Conservation (phyloP, 2,329 filamentous ascomycete genomes). For the Berkeleyomyces basicola region DNA sequence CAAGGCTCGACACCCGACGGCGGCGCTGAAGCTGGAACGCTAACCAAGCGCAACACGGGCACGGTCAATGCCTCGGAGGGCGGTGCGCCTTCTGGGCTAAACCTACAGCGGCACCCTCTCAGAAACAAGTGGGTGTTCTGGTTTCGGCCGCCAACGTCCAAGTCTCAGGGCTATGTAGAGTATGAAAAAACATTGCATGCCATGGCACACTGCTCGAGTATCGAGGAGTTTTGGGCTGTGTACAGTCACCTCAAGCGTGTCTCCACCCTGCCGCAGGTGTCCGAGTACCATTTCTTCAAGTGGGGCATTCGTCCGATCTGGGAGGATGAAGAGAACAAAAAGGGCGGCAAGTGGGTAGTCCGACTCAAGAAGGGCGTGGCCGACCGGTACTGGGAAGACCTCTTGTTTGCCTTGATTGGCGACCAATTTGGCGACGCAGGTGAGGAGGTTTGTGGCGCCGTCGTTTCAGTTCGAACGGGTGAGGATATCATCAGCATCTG, state of each 20-base stretch:
- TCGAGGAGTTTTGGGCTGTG: slow-evolving; percentile 80
- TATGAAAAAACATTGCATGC: slow-evolving; percentile 94
- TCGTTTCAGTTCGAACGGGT: slow-evolving; percentile 83
- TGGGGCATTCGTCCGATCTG: slow-evolving; percentile 92
- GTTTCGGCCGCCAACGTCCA: slow-evolving; percentile 92
- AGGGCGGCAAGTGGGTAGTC: slow-evolving; percentile 94
- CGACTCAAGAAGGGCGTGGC: slow-evolving; percentile 93
- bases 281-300: slow-evolving; percentile 96
- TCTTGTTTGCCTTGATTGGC: slow-evolving; percentile 76
- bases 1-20: slow-evolving; percentile 14
- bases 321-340: slow-evolving; percentile 96
- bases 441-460: slow-evolving; percentile 88
- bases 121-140: slow-evolving; percentile 90
- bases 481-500: slow-evolving; percentile 97
- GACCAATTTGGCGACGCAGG: slow-evolving; percentile 86
- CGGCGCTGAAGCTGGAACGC: slow-evolving; percentile 26
- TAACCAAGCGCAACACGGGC: slow-evolving; percentile 21
- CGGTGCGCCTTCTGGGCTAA: neutral
- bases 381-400: slow-evolving; percentile 92
- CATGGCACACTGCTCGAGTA: slow-evolving; percentile 64
- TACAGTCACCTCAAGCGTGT: slow-evolving; percentile 83
- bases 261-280: slow-evolving; percentile 74
- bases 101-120: slow-evolving; percentile 31
- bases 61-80: slow-evolving; percentile 24
- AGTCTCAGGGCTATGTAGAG: slow-evolving; percentile 72